These are phyloP conservation scores for Yarrowia porcina DNA, from an alignment of 805 yeast genomes.

Conservation along the genomic window DNA sequence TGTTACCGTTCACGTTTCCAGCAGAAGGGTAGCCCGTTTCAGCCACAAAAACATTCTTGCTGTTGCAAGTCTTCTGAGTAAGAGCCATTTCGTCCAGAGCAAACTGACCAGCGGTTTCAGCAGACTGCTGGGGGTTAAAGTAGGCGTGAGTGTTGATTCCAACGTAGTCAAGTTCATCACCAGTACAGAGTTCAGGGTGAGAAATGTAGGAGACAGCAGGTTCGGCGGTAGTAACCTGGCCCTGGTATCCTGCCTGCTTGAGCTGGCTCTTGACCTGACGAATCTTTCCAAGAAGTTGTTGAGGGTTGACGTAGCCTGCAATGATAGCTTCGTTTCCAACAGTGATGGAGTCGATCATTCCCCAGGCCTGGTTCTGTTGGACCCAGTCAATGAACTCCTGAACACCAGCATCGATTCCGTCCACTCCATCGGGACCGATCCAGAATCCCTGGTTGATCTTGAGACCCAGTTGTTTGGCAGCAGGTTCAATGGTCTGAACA, in stretches of 20 bases:
- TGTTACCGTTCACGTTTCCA: conserved; percentile 68
- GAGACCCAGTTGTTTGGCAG: conserved; percentile 56
- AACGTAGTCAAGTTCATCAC: conserved; percentile 69
- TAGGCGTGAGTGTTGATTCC: conserved; percentile 85
- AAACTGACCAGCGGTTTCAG: conserved; percentile 68
- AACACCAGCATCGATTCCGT: conserved; percentile 64
- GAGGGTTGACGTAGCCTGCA: conserved; percentile 56
- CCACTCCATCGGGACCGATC: conserved; percentile 62
- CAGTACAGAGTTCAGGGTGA: conserved; percentile 61
- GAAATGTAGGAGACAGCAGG: conserved; percentile 73
- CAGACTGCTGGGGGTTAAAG: conserved; percentile 61
- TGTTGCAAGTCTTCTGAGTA: conserved; percentile 55
- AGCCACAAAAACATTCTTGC: conserved; percentile 55
- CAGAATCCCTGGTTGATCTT: conserved; percentile 84
- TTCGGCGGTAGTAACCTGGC: conserved; percentile 78
- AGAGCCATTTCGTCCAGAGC: conserved; percentile 59
- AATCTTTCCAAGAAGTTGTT: conserved; percentile 64
- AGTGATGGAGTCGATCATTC: conserved; percentile 68
- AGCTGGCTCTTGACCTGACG: conserved; percentile 58
- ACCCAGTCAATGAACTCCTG: conserved; percentile 51
- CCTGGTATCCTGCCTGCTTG: conserved; percentile 67
- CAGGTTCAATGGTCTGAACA: conserved; percentile 61
- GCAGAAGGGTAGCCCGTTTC: conserved; percentile 88
- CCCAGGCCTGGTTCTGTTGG: conserved; percentile 57
- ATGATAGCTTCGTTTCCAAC: conserved; percentile 86